These are phyloP conservation scores for Helotiales sp. DNA, from an alignment of 2,329 filamentous ascomycete species.

Conservation along the genomic window DNA sequence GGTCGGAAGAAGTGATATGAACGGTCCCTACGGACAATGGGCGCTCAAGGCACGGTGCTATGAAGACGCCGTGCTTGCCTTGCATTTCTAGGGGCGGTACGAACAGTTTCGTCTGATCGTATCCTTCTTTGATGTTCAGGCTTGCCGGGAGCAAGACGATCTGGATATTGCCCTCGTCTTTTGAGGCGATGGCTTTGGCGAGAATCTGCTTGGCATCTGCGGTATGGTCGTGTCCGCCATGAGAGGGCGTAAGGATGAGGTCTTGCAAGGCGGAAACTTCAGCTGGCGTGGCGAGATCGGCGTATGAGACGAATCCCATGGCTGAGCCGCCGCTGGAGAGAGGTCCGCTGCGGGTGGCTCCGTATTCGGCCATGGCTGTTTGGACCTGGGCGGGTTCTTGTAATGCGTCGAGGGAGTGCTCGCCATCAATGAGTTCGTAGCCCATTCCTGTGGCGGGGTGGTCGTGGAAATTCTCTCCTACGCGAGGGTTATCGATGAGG, in stretches of 20 bases:
- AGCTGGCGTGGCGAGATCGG: not conserved
- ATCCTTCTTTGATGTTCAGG: not conserved
- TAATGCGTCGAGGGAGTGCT: constrained; percentile 15
- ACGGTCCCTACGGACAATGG: not conserved
- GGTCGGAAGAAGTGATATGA: not conserved
- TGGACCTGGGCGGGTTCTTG: not conserved
- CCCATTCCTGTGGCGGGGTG: constrained; percentile 8
- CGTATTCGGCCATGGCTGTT: constrained; percentile 11
- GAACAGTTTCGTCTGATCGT: constrained; percentile 11
- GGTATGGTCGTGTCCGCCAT: constrained; percentile 10
- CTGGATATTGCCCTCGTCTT: constrained; percentile 16
- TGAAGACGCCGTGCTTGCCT: not conserved
- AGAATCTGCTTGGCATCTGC: constrained; percentile 11
- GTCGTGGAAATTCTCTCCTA: constrained; percentile 35
- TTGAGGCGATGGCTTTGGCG: constrained; percentile 8
- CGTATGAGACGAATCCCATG: constrained; percentile 22
- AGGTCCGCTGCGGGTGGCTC: constrained; percentile 3
- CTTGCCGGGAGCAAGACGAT: constrained; percentile 12
- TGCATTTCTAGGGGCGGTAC: not conserved
- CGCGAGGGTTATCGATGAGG: constrained; percentile 23
- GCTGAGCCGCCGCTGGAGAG: constrained; percentile 13
- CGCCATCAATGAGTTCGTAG: constrained; percentile 8
- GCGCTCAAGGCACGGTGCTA: not conserved
- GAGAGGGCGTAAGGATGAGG: not conserved
- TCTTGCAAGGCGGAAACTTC: constrained; percentile 10